Base-by-base conservation (phyloP, 306 rosid species). In the Dryas alaskensis region DNA sequence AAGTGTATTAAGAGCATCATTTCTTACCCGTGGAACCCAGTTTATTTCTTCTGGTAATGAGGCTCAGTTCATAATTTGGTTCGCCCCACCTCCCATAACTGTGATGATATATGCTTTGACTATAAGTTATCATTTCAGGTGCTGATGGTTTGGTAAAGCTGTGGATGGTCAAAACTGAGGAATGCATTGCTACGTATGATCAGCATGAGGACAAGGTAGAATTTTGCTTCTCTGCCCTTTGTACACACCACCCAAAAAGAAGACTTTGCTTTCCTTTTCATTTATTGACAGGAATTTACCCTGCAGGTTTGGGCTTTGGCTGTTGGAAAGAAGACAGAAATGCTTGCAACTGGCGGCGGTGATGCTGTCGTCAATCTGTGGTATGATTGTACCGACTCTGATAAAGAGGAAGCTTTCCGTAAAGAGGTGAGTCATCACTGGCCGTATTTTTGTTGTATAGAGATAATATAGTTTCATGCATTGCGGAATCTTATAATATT, bases 291-390 rank as follows among this genome's bases (percentile, higher is more conserved):
- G 39, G 75, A 58, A 60, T 73, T 72, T 78, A 54, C 25, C 55
- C 71, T 86, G 81, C 85, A 93, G 98, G 91, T 94, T 62, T 94
- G 96, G 91, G 97, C 96, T 60, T 81, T 93, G 83, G 87, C 98
- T 67, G 89, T 91, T 70, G 92, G 98, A 55, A 91, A 78, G 83
- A 93, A 93, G 82, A 84, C 98, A 49, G 97, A 93, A 84, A 86
- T 87, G 91, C 85, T 93, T 78, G 98, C 97, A 82, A 91, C 97
- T 57, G 98, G 98, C 74, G 95, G 98, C 12, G 67, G 96, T 60
- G 93, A 93, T 75, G 97, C 93, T 74, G 84, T 87, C 76, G 78
- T 93, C 75, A 93, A 91, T 81, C 50, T 93, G 42, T 93, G 98
- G 96, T 81, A 77, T 75, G 98, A 93, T 83, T 93, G 89, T 82